Conservation (phyloP, 805 yeast genomes). For the Starmerella roubikii region DNA sequence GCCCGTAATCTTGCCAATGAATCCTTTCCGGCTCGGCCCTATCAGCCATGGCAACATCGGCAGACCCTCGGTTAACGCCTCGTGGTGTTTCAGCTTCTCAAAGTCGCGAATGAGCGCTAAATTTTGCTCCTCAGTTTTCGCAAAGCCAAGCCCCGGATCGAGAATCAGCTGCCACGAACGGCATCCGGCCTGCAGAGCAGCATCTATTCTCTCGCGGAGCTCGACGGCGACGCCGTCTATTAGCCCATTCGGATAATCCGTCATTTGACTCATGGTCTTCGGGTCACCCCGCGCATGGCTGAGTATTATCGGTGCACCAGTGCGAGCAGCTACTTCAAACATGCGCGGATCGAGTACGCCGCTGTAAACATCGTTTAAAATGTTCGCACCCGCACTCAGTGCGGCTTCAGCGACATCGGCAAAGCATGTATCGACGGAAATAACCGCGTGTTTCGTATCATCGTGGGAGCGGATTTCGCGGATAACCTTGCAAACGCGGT, state of each 20-base stretch:
- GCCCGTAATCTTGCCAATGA: slow-evolving; percentile 62
- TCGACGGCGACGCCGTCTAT: slow-evolving; percentile 53
- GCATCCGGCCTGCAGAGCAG: slow-evolving; percentile 51
- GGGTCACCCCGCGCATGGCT: slow-evolving; percentile 82
- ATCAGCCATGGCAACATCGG: slow-evolving; percentile 50
- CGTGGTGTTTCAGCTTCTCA: slow-evolving; percentile 17
- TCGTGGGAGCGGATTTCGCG: slow-evolving; percentile 37
- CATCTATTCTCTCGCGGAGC: slow-evolving; percentile 38
- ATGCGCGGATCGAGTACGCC: slow-evolving; percentile 59
- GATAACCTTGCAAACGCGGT: slow-evolving; percentile 58
- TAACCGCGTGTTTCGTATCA: slow-evolving; percentile 31
- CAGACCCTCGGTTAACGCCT: slow-evolving; percentile 17
- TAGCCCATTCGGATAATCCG: slow-evolving; percentile 37
- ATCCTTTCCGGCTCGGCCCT: slow-evolving; percentile 82
- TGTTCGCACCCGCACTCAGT: slow-evolving; percentile 68
- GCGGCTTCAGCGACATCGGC: slow-evolving; percentile 58
- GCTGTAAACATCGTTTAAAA: slow-evolving; percentile 80
- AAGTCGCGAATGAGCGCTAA: slow-evolving; percentile 40
- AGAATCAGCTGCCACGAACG: slow-evolving; percentile 79
- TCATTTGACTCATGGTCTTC: slow-evolving; percentile 49
- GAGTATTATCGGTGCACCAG: slow-evolving; percentile 57
- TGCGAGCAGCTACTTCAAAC: slow-evolving; percentile 52
- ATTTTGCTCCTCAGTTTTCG: slow-evolving; percentile 67
- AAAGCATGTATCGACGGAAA: slow-evolving; percentile 85
- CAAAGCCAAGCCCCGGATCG: slow-evolving; percentile 96